Conservation (phyloP, 208 protist genomes). For the Trypanosomatidae sp. region DNA sequence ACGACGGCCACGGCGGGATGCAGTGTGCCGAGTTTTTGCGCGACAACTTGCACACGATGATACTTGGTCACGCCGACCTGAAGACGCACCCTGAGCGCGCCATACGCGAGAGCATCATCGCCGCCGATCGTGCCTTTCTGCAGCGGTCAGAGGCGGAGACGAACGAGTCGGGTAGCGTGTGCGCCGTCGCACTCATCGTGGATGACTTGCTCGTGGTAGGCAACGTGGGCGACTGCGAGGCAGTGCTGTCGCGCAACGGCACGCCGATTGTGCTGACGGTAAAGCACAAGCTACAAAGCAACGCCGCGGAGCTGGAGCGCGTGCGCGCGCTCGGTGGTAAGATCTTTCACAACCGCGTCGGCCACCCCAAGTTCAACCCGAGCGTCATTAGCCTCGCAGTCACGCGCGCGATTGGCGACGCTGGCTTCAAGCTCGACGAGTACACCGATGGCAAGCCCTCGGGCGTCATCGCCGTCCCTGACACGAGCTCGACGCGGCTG, state of each 20-base stretch:
- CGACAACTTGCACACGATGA: constrained; percentile 60
- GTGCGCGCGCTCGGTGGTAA: constrained; percentile 77
- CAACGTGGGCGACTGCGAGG: constrained; percentile 85
- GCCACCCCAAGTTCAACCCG: constrained; percentile 86
- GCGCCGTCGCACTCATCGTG: constrained; percentile 69
- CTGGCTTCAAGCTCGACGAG: constrained; percentile 80
- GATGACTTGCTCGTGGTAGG: constrained; percentile 74
- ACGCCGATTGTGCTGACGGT: constrained; percentile 64
- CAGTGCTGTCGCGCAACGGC: constrained; percentile 59
- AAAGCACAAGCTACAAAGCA: constrained; percentile 70
- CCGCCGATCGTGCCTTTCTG: constrained; percentile 66
- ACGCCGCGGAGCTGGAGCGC: constrained; percentile 65
- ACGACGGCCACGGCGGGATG: constrained; percentile 82
- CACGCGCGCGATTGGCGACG: constrained; percentile 92
- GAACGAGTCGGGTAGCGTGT: constrained; percentile 78
- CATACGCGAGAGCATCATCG: constrained; percentile 66
- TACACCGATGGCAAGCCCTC: constrained; percentile 73
- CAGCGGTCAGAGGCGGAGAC: constrained; percentile 46
- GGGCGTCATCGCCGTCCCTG: constrained; percentile 61
- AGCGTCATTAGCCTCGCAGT: constrained; percentile 84
- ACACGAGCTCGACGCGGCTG: constrained; percentile 42
- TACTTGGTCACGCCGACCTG: constrained; percentile 46
- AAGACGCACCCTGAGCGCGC: constrained; percentile 51
- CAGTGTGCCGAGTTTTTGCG: constrained; percentile 77
- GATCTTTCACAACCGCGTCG: constrained; percentile 88